A percentile compares a stretch with the other conserved stretches of the same genome.
Evolutionary conservation across 208 protist genomes (phyloP).

Genomic region (Leishmania martiniquensis): DNA sequence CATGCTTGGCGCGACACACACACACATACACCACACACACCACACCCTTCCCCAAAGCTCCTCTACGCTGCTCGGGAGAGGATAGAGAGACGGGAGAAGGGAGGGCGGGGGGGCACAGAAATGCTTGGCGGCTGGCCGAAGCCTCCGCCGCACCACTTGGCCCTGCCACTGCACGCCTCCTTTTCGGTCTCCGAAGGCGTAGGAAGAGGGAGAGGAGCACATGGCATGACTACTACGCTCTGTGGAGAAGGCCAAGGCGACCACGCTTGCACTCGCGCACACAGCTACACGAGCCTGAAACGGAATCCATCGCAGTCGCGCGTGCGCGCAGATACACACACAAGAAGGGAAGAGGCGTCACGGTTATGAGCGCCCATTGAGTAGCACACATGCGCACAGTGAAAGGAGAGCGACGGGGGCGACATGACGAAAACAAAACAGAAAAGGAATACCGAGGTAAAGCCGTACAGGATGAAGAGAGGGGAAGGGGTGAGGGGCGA

Average conservation of each 20-base stretch:
- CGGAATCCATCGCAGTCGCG: background rate
- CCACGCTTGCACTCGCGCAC: background rate
- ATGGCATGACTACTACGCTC: background rate
- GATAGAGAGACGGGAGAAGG: no score
- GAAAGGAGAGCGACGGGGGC: background rate
- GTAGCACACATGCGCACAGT: background rate
- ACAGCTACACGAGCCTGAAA: background rate
- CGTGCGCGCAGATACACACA: background rate
- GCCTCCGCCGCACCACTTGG: background rate
- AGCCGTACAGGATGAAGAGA: conserved; percentile 3
- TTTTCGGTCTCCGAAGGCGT: background rate
- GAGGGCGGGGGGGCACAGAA: background rate
- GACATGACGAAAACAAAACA: background rate
- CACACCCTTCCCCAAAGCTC: no score
- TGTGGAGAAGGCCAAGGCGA: background rate
- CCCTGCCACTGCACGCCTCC: background rate
- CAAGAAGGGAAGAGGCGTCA: background rate
- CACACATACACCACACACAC: no score
- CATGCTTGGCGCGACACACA: no score
- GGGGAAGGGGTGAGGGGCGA: no score
- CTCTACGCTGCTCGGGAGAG: no score
- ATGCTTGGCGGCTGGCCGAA: background rate
- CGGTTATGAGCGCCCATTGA: background rate
- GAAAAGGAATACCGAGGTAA: background rate
- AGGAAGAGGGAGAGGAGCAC: background rate